Percentiles rank a stretch among this genome's conserved stretches.
Evolutionary conservation across 768 basidiomycete genomes (phyloP).

Genomic region (Tephrocybe rancida): DNA sequence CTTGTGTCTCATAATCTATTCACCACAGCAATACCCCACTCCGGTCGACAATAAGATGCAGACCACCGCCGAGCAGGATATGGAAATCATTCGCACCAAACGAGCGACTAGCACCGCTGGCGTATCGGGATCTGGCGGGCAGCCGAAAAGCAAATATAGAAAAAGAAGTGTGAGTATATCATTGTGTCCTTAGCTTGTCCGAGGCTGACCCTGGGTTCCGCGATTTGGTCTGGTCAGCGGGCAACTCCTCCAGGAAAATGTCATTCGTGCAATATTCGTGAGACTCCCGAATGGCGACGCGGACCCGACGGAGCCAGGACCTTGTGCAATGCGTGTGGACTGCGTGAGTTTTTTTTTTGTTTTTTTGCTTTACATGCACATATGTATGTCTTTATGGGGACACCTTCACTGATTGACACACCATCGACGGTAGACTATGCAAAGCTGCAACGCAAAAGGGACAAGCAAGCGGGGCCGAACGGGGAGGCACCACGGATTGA

Average conservation of each 20-base stretch:
- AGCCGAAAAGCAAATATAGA: conserved; percentile 79
- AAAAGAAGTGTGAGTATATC: conserved; percentile 75
- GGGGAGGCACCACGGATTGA: conserved; percentile 65
- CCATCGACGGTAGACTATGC: conserved; percentile 64
- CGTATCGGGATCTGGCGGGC: conserved; percentile 47
- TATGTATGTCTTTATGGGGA: too few species aligned
- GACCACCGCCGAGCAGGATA: conserved; percentile 78
- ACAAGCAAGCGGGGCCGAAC: conserved; percentile 59
- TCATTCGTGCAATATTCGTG: conserved; percentile 84
- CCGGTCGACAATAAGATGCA: conserved; percentile 40
- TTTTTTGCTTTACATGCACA: not conserved
- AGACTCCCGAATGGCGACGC: conserved; percentile 88
- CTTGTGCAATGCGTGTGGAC: conserved; percentile 82
- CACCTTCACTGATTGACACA: not conserved
- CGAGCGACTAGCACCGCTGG: conserved; percentile 73
- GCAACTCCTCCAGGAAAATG: conserved; percentile 87
- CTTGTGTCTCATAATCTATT: not conserved
- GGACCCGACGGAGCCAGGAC: conserved; percentile 86
- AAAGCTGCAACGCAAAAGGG: conserved; percentile 78
- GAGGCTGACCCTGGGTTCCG: conserved; percentile 25
- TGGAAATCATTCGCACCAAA: conserved; percentile 83
- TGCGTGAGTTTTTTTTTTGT: conserved; percentile 59
- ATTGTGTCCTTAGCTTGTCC: conserved; percentile 2
- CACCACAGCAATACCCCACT: conserved; percentile 28
- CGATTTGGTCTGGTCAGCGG: conserved; percentile 54